Evolutionary conservation across 441 rosid genomes (phyloP).

Genomic region (Erodium texanum): DNA sequence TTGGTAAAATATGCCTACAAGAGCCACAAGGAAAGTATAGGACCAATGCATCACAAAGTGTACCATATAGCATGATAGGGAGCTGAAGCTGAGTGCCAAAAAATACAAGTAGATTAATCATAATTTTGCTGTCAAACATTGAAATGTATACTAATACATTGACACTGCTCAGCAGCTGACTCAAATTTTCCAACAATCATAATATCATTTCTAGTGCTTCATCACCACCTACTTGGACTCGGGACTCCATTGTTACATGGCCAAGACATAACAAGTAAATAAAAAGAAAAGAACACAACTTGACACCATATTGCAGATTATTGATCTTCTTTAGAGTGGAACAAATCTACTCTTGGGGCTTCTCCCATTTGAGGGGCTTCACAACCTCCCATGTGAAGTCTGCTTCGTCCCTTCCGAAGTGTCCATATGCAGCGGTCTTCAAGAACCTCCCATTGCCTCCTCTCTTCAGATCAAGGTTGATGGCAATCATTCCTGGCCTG

Average conservation of each 20-base stretch:
- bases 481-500: conserved; percentile 16
- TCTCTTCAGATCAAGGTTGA: conserved; percentile 16
- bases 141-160: not conserved
- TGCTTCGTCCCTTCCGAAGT: conserved; percentile 11
- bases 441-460: conserved; percentile 15
- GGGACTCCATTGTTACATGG: not conserved
- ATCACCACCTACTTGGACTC: not conserved
- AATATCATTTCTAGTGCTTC: no score
- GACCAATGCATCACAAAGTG: no score
- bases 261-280: no score
- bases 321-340: no score
- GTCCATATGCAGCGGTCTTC: conserved; percentile 15
- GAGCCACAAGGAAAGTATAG: no score
- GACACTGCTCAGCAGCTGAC: not conserved
- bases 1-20: no score
- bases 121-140: not conserved
- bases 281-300: no score
- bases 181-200: no score
- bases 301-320: not conserved
- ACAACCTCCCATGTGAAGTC: conserved; percentile 15
- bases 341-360: not conserved
- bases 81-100: no score
- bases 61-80: no score
- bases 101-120: not conserved
- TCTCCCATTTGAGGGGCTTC: conserved; percentile 8